Evolutionary conservation across 108 stramenopile species (phyloP).

Genomic region (Stephanodiscus minutulus): DNA sequence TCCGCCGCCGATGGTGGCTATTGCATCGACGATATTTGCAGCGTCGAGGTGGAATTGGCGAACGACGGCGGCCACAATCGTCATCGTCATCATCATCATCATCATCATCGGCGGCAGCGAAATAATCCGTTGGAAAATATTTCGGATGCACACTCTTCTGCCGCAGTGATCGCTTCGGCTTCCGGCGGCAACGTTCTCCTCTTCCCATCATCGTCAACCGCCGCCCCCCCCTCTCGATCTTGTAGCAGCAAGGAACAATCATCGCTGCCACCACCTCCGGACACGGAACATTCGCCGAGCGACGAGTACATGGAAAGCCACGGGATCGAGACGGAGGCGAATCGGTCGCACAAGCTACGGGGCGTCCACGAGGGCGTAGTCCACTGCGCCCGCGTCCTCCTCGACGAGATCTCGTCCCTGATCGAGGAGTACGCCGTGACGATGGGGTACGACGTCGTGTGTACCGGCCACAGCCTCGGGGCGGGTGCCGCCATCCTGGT

Average conservation of each 20-base stretch:
- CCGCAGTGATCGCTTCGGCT: background rate
- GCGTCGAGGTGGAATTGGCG: constrained; percentile 24
- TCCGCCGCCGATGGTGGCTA: background rate
- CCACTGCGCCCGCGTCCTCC: constrained; percentile 47
- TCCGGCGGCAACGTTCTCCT: constrained; percentile 11
- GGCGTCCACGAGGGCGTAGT: constrained; percentile 51
- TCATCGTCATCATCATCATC: constrained; percentile 1
- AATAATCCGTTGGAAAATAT: background rate
- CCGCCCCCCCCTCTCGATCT: background rate
- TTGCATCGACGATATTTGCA: no score
- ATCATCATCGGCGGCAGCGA: background rate
- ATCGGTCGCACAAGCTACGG: constrained; percentile 40
- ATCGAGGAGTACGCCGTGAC: constrained; percentile 49
- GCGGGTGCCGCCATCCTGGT: constrained; percentile 59
- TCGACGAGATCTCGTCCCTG: constrained; percentile 44
- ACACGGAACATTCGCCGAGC: background rate
- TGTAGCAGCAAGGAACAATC: background rate
- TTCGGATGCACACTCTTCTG: background rate
- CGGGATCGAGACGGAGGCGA: constrained; percentile 45
- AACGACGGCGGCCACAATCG: background rate
- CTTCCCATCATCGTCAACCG: constrained; percentile 1
- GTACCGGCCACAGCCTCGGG: constrained; percentile 70
- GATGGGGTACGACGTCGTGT: constrained; percentile 48
- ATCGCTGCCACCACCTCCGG: background rate
- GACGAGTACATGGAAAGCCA: constrained; percentile 21